Base-by-base conservation (phyloP, 805 yeast species). In the Brettanomyces sp. region DNA sequence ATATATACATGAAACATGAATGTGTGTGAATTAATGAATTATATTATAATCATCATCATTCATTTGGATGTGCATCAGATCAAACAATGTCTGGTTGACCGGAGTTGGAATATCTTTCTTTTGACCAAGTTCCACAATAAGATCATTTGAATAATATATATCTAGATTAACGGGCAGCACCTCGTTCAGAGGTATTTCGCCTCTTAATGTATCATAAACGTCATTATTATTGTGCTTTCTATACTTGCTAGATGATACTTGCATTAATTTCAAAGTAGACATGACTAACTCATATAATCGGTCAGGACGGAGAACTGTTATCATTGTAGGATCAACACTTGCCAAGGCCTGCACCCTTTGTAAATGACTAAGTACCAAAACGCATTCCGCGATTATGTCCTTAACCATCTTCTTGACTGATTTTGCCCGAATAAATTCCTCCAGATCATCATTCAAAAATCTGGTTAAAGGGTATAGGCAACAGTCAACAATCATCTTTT, bases 401-500 rank as follows among this genome's bases (percentile, higher is more conserved):
- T 34, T 36, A 11, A 55, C 34, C 5, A 46, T 38, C 6, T 42
- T 40, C 25, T 49, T 47, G 2, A 49, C 33, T 13, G 52, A 22
- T 13, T 33, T n/a, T 12, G 36, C 23, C 1, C 39, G 43, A 3
- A 44, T 6, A 9, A 48, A 5, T 4, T 43, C 28, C 7, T 28
- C 18, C 7, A 49, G 13, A 21, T 46, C 42, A 18, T 28, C 43
- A 8, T 46, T 49, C 13, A 54, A 13, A 6, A 56, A 39, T 7
- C 39, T 43, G 4, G 41, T 43, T 3, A 58, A 14, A 3, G 63
- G 54, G 9, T 45, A 41, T 12, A 59, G 32, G 35, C 60, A 52
- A 4, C 57, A 45, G 36, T 60, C 61, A 2, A 55, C 30, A 5
- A 59, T 44, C 6, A 56, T 21, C 23, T 52, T 46, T 32, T 60